Base-by-base conservation (phyloP, 176 grass and related monocot species). In the Ananas comosus region DNA sequence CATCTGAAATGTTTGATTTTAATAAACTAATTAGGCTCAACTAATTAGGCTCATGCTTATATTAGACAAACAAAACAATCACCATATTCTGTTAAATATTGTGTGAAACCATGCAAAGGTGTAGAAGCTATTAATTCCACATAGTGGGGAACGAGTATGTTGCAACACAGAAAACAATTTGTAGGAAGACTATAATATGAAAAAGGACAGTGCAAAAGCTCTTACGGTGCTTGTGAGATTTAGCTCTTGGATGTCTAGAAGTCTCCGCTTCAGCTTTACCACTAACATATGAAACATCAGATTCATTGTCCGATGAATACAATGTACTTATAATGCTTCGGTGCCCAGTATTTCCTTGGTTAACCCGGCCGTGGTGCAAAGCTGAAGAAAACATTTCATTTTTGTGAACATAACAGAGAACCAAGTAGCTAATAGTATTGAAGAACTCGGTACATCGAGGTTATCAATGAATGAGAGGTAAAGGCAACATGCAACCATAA, bases 1-100 rank as follows among this genome's bases (percentile, higher is more conserved):
- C 67, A 83, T 96, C 88, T 96, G 81, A 79, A 86, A 86, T 67
- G 19, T 78, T 80, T 70, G 9, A 70, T 18, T 75, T 23, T 79
- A 71, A 13, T 42, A 65, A 75, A 53, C 52, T 27, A 76, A 57
- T 11, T 48, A 53, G 16, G 12, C 51, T 58, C 12, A 11, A 53
- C 52, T 27, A 76, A 57, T 11, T 48, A 53, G 16, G 12, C 51
- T 58, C 12, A 11, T 13, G 13, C 10, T 23, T 51, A 19, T 23
- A 23, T 51, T 70, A 4, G 7, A 52, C 48, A 70, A 22, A 69
- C 12, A 21, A n/a, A 2, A 13, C n/a, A 48, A 66, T 14, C 27
- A 16, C 23, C 28, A 16, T 14, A 17, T 67, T 28, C 19, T 67
- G 12, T 67, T 13, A 17, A 8, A 27, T 33, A 48, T 16, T 27